Evolutionary conservation across 768 basidiomycete genomes (phyloP).

Genomic region (Strobilomyces confusus): DNA sequence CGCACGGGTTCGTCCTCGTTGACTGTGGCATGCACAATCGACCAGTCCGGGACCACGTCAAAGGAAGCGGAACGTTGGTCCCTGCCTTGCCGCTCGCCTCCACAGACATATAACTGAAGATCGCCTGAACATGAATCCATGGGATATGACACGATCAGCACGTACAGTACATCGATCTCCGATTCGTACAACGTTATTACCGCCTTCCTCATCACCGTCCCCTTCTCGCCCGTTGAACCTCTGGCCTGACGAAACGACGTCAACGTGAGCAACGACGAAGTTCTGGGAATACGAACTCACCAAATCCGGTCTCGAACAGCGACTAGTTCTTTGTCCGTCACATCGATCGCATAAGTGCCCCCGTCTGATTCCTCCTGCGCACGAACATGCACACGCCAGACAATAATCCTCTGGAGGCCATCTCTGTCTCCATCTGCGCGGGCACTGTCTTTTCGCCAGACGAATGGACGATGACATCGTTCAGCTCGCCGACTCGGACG

Average conservation of each 20-base stretch:
- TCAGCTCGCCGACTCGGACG: neutral
- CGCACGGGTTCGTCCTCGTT: slow-evolving; percentile 5
- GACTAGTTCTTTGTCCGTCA: slow-evolving; percentile 24
- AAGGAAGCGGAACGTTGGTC: slow-evolving; percentile 20
- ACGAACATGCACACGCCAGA: slow-evolving; percentile 2
- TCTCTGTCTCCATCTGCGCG: neutral
- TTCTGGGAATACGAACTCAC: neutral
- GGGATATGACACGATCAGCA: neutral
- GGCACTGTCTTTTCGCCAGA: slow-evolving; percentile 32
- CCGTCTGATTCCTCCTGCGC: slow-evolving; percentile 8
- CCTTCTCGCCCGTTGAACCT: slow-evolving; percentile 35
- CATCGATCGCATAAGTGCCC: slow-evolving; percentile 33
- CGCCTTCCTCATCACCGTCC: slow-evolving; percentile 41
- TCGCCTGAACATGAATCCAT: neutral
- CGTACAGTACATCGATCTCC: slow-evolving; percentile 47
- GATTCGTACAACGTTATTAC: slow-evolving; percentile 36
- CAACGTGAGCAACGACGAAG: neutral
- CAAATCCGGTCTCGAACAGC: slow-evolving; percentile 35
- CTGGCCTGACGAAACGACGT: slow-evolving; percentile 23
- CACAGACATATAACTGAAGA: slow-evolving; percentile 28
- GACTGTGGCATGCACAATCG: slow-evolving; percentile 21
- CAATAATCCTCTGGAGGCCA: neutral
- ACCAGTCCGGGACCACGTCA: slow-evolving; percentile 27
- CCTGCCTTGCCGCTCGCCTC: slow-evolving; percentile 23
- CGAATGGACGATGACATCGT: neutral